Percentiles rank a stretch among this genome's conserved stretches.
phyloP scores from a whole-genome alignment of 495 filamentous ascomycete genomes.

The Aspergillus wentii region DNA sequence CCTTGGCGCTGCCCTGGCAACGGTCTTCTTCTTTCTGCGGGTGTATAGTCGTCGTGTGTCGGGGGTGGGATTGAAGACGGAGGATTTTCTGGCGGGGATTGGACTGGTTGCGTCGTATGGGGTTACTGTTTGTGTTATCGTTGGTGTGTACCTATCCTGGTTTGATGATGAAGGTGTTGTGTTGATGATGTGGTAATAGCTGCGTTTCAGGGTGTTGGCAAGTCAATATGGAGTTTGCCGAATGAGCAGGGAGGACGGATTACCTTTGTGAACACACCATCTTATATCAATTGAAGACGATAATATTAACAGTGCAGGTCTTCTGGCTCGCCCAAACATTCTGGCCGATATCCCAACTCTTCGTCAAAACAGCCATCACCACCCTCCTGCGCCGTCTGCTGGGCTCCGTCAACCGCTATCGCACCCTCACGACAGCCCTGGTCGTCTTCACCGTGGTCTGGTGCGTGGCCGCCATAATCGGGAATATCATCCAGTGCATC shows the following conservation, averaged over 20 bases:
- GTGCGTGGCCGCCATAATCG: slow-evolving; percentile 18
- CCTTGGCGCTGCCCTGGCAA: background rate
- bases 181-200: no score
- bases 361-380: slow-evolving; percentile 34
- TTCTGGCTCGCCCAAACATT: slow-evolving; percentile 23
- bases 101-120: slow-evolving; percentile 5
- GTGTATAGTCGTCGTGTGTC: slow-evolving; percentile 1
- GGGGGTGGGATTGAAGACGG: background rate
- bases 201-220: no score
- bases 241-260: no score
- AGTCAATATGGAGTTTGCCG: no score
- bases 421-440: slow-evolving; percentile 6
- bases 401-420: slow-evolving; percentile 11
- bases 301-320: slow-evolving; percentile 4
- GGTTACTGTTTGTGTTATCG: slow-evolving; percentile 4
- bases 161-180: no score
- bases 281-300: no score
- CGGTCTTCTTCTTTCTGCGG: slow-evolving; percentile 2
- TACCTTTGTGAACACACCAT: no score
- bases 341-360: slow-evolving; percentile 19
- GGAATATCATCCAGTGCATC: slow-evolving; percentile 26
- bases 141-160: no score
- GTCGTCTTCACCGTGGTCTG: slow-evolving; percentile 18
- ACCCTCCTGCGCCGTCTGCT: slow-evolving; percentile 24
- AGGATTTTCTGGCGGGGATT: slow-evolving; percentile 5